These are phyloP conservation scores for Parmales sp. DNA, from an alignment of 108 stramenopile species.

Conservation along the genomic window DNA sequence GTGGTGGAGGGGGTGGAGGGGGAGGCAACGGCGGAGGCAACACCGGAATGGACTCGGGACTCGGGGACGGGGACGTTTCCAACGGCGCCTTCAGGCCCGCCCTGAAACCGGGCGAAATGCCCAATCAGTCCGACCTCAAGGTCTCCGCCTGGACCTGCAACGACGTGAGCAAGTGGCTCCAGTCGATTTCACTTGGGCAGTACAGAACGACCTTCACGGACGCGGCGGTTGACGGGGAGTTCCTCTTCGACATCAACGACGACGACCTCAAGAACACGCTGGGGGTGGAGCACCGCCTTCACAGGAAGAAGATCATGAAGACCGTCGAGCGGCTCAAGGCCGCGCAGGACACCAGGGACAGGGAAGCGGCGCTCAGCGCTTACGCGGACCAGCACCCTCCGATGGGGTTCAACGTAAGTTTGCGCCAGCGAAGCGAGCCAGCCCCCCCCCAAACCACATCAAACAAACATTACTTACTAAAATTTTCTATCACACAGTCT, in stretches of 20 bases:
- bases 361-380: not conserved
- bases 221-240: conserved; percentile 72
- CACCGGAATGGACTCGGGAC: not conserved
- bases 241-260: conserved; percentile 75
- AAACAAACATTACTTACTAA: too few relatives aligned
- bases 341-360: not conserved
- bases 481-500: too few relatives aligned
- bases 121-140: not conserved
- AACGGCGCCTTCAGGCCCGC: not conserved
- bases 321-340: not conserved
- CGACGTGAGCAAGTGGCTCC: conserved; percentile 74
- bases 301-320: conserved; percentile 73
- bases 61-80: not conserved
- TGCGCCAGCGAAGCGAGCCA: too few relatives aligned
- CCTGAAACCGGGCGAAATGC: not conserved
- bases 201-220: conserved; percentile 67
- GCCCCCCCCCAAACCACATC: too few relatives aligned
- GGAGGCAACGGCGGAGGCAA: not conserved
- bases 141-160: conserved; percentile 66
- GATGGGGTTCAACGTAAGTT: conserved; percentile 1
- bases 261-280: conserved; percentile 73
- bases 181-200: conserved; percentile 58
- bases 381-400: not conserved
- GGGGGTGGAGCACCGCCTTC: conserved; percentile 73
- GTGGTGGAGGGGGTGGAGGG: not conserved